Conservation (phyloP, 768 basidiomycete species). For the Termitomyces sp. region DNA sequence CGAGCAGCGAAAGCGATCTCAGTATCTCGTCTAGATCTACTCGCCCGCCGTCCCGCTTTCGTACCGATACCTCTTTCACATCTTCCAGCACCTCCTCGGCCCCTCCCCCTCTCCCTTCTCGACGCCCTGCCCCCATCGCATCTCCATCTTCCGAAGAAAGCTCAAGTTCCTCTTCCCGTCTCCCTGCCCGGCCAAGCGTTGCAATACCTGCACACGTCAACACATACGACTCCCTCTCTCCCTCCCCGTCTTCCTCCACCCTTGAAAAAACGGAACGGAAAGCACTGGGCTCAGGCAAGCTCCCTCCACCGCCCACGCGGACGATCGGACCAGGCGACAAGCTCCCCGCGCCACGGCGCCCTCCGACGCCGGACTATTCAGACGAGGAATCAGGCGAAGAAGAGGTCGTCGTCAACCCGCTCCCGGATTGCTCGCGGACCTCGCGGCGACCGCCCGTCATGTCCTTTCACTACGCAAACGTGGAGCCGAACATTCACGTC, state of each 20-base stretch:
- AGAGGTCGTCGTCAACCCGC: slow-evolving; percentile 48
- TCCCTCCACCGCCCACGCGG: slow-evolving; percentile 74
- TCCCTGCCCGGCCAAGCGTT: slow-evolving; percentile 22
- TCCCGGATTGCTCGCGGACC: slow-evolving; percentile 67
- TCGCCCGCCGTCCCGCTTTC: slow-evolving; percentile 32
- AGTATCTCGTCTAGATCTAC: slow-evolving; percentile 16
- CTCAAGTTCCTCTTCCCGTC: slow-evolving; percentile 21
- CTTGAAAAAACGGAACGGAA: slow-evolving; percentile 30
- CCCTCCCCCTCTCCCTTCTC: slow-evolving; percentile 44
- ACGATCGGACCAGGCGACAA: slow-evolving; percentile 66
- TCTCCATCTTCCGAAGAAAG: slow-evolving; percentile 13
- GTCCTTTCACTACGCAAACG: slow-evolving; percentile 31
- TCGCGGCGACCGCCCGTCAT: slow-evolving; percentile 50
- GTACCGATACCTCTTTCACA: slow-evolving; percentile 14
- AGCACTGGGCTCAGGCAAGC: slow-evolving; percentile 32
- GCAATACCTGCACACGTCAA: slow-evolving; percentile 13
- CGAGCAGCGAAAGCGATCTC: slow-evolving; percentile 33
- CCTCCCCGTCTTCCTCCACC: slow-evolving; percentile 10
- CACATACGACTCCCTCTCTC: slow-evolving; percentile 7
- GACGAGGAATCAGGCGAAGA: slow-evolving; percentile 58
- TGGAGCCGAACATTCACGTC: slow-evolving; percentile 51
- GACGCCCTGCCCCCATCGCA: slow-evolving; percentile 26
- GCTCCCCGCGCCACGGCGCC: slow-evolving; percentile 56
- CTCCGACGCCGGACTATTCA: slow-evolving; percentile 34
- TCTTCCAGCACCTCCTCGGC: slow-evolving; percentile 17